Evolutionary conservation across 805 yeast species (phyloP).

Genomic region (Hanseniaspora vineae): DNA sequence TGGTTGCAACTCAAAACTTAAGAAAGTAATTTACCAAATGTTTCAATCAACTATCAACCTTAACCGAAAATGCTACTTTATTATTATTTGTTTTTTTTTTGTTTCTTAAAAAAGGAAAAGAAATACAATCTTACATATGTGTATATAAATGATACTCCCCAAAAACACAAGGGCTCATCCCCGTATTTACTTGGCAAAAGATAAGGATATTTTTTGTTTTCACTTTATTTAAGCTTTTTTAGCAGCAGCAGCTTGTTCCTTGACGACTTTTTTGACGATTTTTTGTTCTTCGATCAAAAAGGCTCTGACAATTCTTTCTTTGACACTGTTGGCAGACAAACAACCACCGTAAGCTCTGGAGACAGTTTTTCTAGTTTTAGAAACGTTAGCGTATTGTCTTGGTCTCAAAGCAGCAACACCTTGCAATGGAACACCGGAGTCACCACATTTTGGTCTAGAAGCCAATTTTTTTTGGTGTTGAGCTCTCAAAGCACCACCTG

Average conservation of each 20-base stretch:
- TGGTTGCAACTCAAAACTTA: too few species aligned
- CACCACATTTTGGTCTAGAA: slow-evolving; percentile 82
- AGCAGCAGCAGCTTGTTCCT: slow-evolving; percentile 89
- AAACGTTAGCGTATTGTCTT: slow-evolving; percentile 89
- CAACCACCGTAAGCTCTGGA: slow-evolving; percentile 99
- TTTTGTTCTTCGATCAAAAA: slow-evolving; percentile 99
- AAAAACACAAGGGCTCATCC: too few species aligned
- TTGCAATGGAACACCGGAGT: slow-evolving; percentile 68
- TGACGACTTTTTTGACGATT: slow-evolving; percentile 98
- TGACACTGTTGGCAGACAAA: slow-evolving; percentile 96
- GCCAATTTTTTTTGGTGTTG: slow-evolving; percentile 93
- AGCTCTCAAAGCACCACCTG: slow-evolving; percentile 98
- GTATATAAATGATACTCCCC: too few species aligned
- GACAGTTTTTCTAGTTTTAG: slow-evolving; percentile 95
- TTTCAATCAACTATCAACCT: too few species aligned
- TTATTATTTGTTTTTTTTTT: too few species aligned
- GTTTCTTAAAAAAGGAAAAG: too few species aligned
- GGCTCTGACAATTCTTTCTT: slow-evolving; percentile 98
- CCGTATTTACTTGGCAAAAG: too few species aligned
- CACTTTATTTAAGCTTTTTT: slow-evolving; percentile 28
- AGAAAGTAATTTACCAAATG: too few species aligned
- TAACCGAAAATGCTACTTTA: too few species aligned
- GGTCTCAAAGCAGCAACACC: slow-evolving; percentile 96
- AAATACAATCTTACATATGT: too few species aligned
- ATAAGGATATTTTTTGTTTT: too few species aligned